phyloP scores from a whole-genome alignment of 192 early-diverging fungal species.

The Lunasporangiospora selenospora region DNA sequence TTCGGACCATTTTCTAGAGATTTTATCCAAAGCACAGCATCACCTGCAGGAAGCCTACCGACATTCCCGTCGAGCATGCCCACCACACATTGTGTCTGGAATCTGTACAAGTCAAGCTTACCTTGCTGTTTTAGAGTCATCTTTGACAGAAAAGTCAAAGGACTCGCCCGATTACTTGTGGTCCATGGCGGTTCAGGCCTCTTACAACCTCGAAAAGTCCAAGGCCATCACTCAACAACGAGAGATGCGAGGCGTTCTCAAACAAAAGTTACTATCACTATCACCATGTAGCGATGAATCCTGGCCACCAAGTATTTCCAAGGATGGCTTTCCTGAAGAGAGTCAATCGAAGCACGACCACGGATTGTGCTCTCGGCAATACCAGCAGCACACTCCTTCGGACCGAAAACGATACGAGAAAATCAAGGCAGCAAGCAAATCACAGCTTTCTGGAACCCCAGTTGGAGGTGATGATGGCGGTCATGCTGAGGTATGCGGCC shows the following conservation, averaged over 20 bases:
- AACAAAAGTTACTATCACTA: constrained; percentile 49
- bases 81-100: constrained; percentile 17
- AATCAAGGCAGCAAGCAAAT: too few species aligned
- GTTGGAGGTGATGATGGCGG: too few species aligned
- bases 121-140: constrained; percentile 23
- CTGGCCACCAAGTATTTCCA: constrained; percentile 47
- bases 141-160: constrained; percentile 4
- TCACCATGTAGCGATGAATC: constrained; percentile 17
- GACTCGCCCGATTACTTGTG: neutral
- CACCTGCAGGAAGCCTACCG: constrained; percentile 13
- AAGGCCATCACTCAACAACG: constrained; percentile 66
- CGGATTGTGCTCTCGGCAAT: neutral
- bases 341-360: neutral
- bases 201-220: constrained; percentile 57
- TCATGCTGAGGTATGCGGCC: too few species aligned
- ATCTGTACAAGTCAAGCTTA: constrained; percentile 20
- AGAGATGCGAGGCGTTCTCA: constrained; percentile 61
- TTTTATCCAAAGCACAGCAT: constrained; percentile 5
- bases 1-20: constrained; percentile 2
- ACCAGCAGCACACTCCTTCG: too few species aligned
- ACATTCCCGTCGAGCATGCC: neutral
- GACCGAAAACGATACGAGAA: too few species aligned
- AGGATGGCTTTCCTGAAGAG: neutral
- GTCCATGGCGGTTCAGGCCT: constrained; percentile 16
- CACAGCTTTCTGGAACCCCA: too few species aligned